Evolutionary conservation across 225 moss, liverwort and hornwort genomes (phyloP).

Genomic region (Bryum argenteum): DNA sequence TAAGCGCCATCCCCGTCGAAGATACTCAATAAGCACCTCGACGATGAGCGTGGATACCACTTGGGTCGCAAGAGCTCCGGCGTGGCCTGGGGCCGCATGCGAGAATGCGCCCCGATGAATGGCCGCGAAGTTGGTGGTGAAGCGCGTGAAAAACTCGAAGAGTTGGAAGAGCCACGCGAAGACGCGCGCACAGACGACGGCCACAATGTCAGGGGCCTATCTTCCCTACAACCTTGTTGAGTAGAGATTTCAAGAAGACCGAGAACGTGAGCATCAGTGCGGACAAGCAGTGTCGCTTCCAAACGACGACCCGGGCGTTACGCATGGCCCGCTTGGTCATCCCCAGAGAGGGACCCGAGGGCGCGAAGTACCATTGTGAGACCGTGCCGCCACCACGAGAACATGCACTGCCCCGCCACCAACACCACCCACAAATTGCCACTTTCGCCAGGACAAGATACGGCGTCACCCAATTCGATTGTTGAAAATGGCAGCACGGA

Average conservation of each 20-base stretch:
- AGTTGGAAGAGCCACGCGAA: constrained; percentile 63
- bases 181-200: constrained; percentile 63
- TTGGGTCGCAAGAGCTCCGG: constrained; percentile 62
- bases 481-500: constrained; percentile 43
- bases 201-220: constrained; percentile 39
- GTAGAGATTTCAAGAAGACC: constrained; percentile 39
- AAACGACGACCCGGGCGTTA: constrained; percentile 78
- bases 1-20: constrained; percentile 41
- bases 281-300: constrained; percentile 86
- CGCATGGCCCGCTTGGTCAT: constrained; percentile 58
- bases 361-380: constrained; percentile 87
- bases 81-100: constrained; percentile 60
- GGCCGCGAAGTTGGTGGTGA: constrained; percentile 75
- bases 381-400: constrained; percentile 70
- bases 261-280: constrained; percentile 62
- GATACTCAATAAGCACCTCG: constrained; percentile 51
- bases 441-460: constrained; percentile 37
- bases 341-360: constrained; percentile 51
- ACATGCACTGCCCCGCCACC: constrained; percentile 57
- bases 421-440: constrained; percentile 59
- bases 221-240: constrained; percentile 35
- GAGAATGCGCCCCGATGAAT: constrained; percentile 80
- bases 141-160: constrained; percentile 71
- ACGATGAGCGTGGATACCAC: constrained; percentile 71
- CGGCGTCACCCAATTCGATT: constrained; percentile 35